Evolutionary conservation across 257 asterid genomes (phyloP).

Genomic region (Leptodermis oblonga): DNA sequence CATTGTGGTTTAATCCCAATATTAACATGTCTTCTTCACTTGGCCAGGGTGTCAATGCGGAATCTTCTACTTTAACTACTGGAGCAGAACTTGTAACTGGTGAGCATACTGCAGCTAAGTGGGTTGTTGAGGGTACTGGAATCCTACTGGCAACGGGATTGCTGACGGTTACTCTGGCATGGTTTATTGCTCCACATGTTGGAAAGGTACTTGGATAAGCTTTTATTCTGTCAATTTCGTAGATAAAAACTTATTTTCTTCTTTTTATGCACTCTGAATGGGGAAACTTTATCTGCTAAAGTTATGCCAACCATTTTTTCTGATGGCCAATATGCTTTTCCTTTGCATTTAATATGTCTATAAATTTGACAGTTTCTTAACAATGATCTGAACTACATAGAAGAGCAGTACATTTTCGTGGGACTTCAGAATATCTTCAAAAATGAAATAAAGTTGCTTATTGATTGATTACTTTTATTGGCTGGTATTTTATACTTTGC

Average conservation of each 20-base stretch:
- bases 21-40: constrained; percentile 35
- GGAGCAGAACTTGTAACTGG: constrained; percentile 45
- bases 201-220: constrained; percentile 61
- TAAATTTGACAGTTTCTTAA: background rate
- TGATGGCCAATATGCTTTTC: background rate
- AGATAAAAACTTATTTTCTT: background rate
- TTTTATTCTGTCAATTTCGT: background rate
- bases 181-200: constrained; percentile 92
- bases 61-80: constrained; percentile 44
- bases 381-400: background rate
- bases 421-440: background rate
- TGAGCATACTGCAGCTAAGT: constrained; percentile 68
- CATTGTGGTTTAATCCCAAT: constrained; percentile 83
- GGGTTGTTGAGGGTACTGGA: constrained; percentile 91
- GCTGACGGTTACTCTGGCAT: constrained; percentile 80
- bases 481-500: background rate
- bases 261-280: too few relatives aligned
- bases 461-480: background rate
- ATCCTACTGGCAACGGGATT: constrained; percentile 88
- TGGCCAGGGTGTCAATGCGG: constrained; percentile 54
- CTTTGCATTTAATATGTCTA: background rate
- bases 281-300: background rate
- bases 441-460: background rate
- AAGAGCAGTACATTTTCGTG: too few relatives aligned
- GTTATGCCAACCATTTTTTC: background rate